Evolutionary conservation across 139 green algal species (phyloP).

Genomic region (Chlamydomonas sp.): DNA sequence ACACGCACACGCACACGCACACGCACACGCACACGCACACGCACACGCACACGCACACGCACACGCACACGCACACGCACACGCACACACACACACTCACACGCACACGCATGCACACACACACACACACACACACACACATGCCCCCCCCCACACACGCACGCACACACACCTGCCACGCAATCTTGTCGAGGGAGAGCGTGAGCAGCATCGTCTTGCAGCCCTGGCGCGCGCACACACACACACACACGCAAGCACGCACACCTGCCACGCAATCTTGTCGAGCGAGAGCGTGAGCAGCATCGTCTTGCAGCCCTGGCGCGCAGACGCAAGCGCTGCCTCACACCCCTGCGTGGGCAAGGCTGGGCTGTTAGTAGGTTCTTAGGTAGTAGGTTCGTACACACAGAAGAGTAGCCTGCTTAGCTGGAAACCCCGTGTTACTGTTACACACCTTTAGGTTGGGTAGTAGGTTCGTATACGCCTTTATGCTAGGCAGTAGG

Average conservation of each 20-base stretch:
- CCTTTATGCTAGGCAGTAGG: no score
- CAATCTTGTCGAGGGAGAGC: constrained; percentile 90
- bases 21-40: background rate
- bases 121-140: no score
- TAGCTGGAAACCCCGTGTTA: no score
- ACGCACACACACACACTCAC: background rate
- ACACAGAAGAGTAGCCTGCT: no score
- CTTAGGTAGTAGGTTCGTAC: no score
- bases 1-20: background rate
- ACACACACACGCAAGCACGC: no score
- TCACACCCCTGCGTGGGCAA: no score
- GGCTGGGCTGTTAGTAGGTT: no score
- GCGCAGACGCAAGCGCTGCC: constrained; percentile 83
- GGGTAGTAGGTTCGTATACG: no score
- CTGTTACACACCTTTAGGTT: no score
- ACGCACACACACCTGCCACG: constrained; percentile 81
- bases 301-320: constrained; percentile 77
- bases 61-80: constrained; percentile 14
- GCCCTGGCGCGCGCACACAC: constrained; percentile 73
- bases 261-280: constrained; percentile 81
- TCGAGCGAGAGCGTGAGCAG: constrained; percentile 94
- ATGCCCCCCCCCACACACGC: no score
- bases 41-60: background rate
- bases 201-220: constrained; percentile 88
- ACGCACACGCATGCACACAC: background rate